Evolutionary conservation across 306 rosid species (phyloP).

Genomic region (Gynostemma pentaphyllum): DNA sequence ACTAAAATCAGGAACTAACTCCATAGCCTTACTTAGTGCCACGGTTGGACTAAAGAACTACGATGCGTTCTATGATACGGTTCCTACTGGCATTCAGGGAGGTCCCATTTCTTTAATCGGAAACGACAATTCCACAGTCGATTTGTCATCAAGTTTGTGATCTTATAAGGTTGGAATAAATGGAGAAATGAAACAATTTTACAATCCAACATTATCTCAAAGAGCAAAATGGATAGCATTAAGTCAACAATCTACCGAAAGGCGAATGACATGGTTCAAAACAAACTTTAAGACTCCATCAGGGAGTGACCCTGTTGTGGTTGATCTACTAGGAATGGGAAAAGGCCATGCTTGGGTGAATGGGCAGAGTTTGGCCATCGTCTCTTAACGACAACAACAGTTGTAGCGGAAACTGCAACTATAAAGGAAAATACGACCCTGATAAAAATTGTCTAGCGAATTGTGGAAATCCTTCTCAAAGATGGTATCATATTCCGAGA

Average conservation of each 20-base stretch:
- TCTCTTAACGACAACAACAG: not conserved
- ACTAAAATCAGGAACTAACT: conserved; percentile 11
- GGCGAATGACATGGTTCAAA: not conserved
- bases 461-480: not conserved
- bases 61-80: no score
- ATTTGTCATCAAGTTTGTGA: no score
- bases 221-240: conserved; percentile 11
- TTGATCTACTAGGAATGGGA: not conserved
- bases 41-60: no score
- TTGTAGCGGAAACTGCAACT: not conserved
- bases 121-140: no score
- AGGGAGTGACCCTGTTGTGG: not conserved
- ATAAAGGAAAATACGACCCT: not conserved
- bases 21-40: no score
- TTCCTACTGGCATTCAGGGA: no score
- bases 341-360: conserved; percentile 3
- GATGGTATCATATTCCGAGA: conserved; percentile 1
- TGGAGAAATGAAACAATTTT: conserved; percentile 18
- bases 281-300: not conserved
- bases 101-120: no score
- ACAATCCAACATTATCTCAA: conserved; percentile 13
- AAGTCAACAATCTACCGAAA: not conserved
- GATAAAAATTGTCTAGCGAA: not conserved
- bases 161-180: no score
- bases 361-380: not conserved